Base-by-base conservation (phyloP, 2,329 filamentous ascomycete species). In the Neonectria neomacrospora region DNA sequence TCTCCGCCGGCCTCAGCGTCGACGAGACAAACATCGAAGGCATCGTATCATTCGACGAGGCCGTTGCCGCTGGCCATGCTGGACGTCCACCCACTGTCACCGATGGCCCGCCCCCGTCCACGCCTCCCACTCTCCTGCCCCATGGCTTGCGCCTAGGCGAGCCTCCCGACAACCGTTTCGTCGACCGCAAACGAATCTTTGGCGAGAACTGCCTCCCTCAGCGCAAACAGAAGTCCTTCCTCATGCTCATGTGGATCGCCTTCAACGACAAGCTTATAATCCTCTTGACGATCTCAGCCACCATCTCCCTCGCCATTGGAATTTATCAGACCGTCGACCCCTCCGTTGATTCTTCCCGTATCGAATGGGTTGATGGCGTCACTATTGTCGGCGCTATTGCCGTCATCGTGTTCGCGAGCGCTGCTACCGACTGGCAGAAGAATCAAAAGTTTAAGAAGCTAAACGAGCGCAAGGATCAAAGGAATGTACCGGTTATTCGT, bases 191-290 rank as follows among this genome's bases (percentile, higher is more conserved):
- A 72, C 87, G 90, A 37, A 82, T 94, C 8, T 94, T 88, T 74
- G 88, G 87, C 56, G 85, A 88, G 66, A 94, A 94, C 53, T 73
- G 72, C 8, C 73, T 75, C 1, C 78, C 74, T 0, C 88, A 87
- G 67, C 87, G 87, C 71, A 91, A 91, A 72, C 82, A 88, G 23
- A 93, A 93, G 75, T 89, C 82, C 41, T 88, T 94, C 54, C 81
- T 90, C 64, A 83, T 89, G 72, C 79, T 94, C 54, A 70, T 79
- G 66, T 94, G 91, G 91, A 90, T 93, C 71, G 91, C 91, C 1
- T 93, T 92, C 79, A 93, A 94, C 74, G 91, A 94, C 78, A 94
- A 94, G 72, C 88, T 94, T 11, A 80, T 93, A 55, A 91, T 93
- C 58, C 79, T 93, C 5, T 81, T 93, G 62, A 90, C 90, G 1